These are phyloP conservation scores for Deuterostichococcus epilithicus DNA, from an alignment of 139 green algal species.

Conservation along the genomic window DNA sequence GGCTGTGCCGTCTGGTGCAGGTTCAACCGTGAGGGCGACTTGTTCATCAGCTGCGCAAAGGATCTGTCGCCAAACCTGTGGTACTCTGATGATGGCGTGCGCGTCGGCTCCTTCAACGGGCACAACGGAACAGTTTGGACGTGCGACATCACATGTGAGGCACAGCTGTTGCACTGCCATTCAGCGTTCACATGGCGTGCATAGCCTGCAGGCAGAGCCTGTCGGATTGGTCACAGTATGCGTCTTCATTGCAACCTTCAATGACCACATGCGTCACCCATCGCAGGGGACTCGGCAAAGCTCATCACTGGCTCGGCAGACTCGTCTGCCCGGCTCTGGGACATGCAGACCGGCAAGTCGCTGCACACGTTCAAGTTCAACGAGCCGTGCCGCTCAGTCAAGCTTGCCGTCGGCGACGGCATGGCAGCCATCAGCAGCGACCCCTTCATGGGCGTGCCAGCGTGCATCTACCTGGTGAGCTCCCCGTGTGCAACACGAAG, in stretches of 20 bases:
- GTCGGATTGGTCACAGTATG: not conserved
- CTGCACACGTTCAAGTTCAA: conserved; percentile 78
- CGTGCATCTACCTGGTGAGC: conserved; percentile 4
- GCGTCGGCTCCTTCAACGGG: conserved; percentile 93
- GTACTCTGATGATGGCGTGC: conserved; percentile 85
- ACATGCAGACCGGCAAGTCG: conserved; percentile 78
- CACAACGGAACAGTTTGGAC: conserved; percentile 95
- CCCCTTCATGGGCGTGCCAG: conserved; percentile 74
- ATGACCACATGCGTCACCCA: too few species aligned
- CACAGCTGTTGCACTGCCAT: not conserved
- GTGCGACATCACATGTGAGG: conserved; percentile 82
- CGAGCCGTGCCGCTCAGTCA: conserved; percentile 73
- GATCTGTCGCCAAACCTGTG: conserved; percentile 86
- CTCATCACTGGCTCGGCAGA: conserved; percentile 90
- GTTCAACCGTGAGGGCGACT: conserved; percentile 96
- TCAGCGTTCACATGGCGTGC: not conserved
- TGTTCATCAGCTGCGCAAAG: conserved; percentile 95
- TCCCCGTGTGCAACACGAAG: too few species aligned
- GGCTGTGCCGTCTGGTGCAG: conserved; percentile 34
- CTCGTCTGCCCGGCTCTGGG: conserved; percentile 87
- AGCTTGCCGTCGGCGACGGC: conserved; percentile 74
- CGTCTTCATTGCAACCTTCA: not conserved
- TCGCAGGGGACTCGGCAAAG: conserved; percentile 54
- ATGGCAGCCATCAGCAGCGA: conserved; percentile 83
- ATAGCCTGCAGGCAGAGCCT: not conserved